Evolutionary conservation across 2,329 filamentous ascomycete species (phyloP).

Genomic region (Emergomyces orientalis): DNA sequence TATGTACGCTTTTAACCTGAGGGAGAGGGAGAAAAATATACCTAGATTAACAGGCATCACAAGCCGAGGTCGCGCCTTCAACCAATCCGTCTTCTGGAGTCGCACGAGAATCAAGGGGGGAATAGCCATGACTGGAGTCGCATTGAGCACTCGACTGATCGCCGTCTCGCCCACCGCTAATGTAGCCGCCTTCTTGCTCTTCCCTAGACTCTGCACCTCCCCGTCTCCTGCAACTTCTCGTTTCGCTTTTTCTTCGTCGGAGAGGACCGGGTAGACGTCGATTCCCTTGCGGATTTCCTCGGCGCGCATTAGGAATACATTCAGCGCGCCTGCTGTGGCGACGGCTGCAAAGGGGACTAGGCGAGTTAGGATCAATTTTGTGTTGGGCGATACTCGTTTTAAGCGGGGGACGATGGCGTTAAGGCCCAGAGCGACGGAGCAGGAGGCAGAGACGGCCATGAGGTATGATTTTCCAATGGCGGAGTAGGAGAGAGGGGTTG

Average conservation of each 20-base stretch:
- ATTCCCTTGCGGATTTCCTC: conserved; percentile 93
- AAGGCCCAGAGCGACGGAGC: conserved; percentile 83
- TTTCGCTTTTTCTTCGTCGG: conserved; percentile 56
- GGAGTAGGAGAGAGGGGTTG: conserved; percentile 69
- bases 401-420: conserved; percentile 83
- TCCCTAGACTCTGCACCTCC: conserved; percentile 65
- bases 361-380: conserved; percentile 67
- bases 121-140: conserved; percentile 93
- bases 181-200: conserved; percentile 77
- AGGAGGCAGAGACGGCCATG: conserved; percentile 84
- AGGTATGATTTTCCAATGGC: conserved; percentile 84
- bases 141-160: conserved; percentile 81
- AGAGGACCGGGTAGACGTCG: conserved; percentile 77
- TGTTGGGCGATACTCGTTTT: conserved; percentile 62
- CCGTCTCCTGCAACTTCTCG: conserved; percentile 53
- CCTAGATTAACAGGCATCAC: conserved; percentile 76
- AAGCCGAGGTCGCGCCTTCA: conserved; percentile 65
- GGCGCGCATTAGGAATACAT: conserved; percentile 94
- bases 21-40: conserved; percentile 16
- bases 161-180: conserved; percentile 91
- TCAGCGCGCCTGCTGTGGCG: conserved; percentile 79
- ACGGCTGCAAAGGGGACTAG: conserved; percentile 95
- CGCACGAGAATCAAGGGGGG: conserved; percentile 78
- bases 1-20: background rate
- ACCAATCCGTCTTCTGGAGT: conserved; percentile 74